These are phyloP conservation scores for Ambrosia artemisiifolia DNA, from an alignment of 129 eudicot species.

Conservation along the genomic window DNA sequence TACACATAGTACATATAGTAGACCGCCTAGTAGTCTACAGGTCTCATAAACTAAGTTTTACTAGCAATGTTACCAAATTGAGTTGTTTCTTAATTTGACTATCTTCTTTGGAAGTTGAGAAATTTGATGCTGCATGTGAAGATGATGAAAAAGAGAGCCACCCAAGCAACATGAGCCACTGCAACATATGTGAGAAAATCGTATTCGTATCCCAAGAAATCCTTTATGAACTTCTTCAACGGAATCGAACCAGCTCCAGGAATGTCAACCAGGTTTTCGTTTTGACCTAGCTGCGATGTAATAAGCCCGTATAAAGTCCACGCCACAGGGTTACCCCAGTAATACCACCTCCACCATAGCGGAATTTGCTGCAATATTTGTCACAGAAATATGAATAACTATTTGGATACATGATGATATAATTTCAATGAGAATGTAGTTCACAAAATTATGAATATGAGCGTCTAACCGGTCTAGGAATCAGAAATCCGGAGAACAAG, in stretches of 20 bases:
- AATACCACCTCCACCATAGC: slow-evolving; percentile 25
- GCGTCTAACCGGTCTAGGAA: slow-evolving; percentile 6
- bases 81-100: neutral
- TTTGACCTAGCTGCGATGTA: slow-evolving; percentile 21
- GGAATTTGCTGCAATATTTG: slow-evolving; percentile 16
- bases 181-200: slow-evolving; percentile 17
- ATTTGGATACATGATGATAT: neutral
- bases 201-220: neutral
- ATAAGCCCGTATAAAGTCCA: slow-evolving; percentile 20
- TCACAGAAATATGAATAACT: neutral
- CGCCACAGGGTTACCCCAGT: slow-evolving; percentile 15
- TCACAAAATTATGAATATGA: neutral
- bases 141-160: neutral
- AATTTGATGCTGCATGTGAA: slow-evolving; percentile 10
- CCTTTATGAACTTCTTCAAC: slow-evolving; percentile 10
- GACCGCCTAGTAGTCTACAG: too few species aligned
- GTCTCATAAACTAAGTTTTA: too few species aligned
- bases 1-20: too few species aligned
- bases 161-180: slow-evolving; percentile 23
- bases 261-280: neutral
- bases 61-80: too few species aligned
- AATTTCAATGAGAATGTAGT: neutral
- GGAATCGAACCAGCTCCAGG: slow-evolving; percentile 8
- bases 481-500: slow-evolving; percentile 17
- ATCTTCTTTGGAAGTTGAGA: slow-evolving; percentile 19